Evolutionary conservation across 345 rosid genomes (phyloP).

Genomic region (Sapria himalayana): DNA sequence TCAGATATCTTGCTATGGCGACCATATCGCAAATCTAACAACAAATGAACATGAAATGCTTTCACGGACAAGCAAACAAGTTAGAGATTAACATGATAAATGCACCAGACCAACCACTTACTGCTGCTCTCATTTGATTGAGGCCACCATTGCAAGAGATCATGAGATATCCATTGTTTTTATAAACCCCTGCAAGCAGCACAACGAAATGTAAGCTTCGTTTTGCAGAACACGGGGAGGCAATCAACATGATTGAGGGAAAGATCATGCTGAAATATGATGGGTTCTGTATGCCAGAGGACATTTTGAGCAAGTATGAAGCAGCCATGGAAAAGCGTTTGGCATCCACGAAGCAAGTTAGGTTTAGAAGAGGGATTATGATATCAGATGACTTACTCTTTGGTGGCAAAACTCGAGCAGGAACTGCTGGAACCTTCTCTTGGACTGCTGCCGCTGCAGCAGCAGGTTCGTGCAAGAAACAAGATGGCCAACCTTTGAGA

Average conservation of each 20-base stretch:
- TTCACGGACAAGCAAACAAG: background rate
- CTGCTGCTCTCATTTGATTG: slow-evolving; percentile 88
- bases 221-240: too few relatives aligned
- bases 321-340: too few relatives aligned
- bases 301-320: too few relatives aligned
- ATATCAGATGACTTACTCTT: slow-evolving; percentile 76
- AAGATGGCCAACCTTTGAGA: slow-evolving; percentile 78
- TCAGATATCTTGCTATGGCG: slow-evolving; percentile 57
- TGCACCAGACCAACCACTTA: slow-evolving; percentile 12
- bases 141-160: slow-evolving; percentile 92
- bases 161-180: slow-evolving; percentile 87
- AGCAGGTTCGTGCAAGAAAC: slow-evolving; percentile 29
- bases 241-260: too few relatives aligned
- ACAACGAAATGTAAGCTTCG: too few relatives aligned
- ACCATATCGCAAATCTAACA: slow-evolving; percentile 78
- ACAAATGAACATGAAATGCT: background rate
- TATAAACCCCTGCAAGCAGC: slow-evolving; percentile 48
- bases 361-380: too few relatives aligned
- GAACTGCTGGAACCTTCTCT: slow-evolving; percentile 21
- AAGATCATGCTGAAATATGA: too few relatives aligned
- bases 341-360: too few relatives aligned
- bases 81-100: background rate
- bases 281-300: too few relatives aligned
- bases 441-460: slow-evolving; percentile 15
- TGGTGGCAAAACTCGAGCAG: slow-evolving; percentile 38